phyloP scores from a whole-genome alignment of 75 land plant genomes.

The Pinus taeda region DNA sequence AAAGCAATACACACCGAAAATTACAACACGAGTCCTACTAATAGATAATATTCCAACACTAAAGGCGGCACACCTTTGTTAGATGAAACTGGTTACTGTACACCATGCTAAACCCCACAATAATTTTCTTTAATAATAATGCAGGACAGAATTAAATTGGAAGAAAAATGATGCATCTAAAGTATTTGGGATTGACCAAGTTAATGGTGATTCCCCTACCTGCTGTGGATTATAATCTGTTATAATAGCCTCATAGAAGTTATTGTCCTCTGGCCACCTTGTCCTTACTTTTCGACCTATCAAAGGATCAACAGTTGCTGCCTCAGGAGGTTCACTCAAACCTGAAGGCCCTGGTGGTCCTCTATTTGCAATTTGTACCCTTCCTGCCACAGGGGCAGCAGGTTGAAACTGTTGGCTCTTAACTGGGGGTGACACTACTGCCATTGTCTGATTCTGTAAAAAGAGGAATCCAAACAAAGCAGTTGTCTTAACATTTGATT shows the following conservation, averaged over 20 bases:
- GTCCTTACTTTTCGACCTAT: slow-evolving; percentile 54
- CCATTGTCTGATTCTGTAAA: slow-evolving; percentile 17
- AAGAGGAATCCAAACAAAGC: background rate
- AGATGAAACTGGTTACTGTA: background rate
- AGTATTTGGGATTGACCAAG: too few relatives aligned
- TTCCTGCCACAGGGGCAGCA: slow-evolving; percentile 34
- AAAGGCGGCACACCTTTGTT: background rate
- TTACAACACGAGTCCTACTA: too few relatives aligned
- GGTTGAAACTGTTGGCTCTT: slow-evolving; percentile 32
- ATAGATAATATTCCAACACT: background rate
- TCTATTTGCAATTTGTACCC: slow-evolving; percentile 40
- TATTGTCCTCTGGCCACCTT: slow-evolving; percentile 69
- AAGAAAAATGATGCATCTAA: background rate
- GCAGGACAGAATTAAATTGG: background rate
- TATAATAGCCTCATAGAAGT: slow-evolving; percentile 60
- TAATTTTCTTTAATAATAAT: background rate
- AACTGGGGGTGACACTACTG: slow-evolving; percentile 16
- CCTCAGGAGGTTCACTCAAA: slow-evolving; percentile 27
- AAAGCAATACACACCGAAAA: too few relatives aligned
- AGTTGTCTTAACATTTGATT: background rate
- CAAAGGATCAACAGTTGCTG: slow-evolving; percentile 35
- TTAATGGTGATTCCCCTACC: slow-evolving; percentile 7
- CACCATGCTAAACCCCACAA: background rate
- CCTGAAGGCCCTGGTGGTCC: slow-evolving; percentile 25
- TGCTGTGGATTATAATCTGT: slow-evolving; percentile 37